phyloP scores from a whole-genome alignment of 441 rosid genomes.

The Gossypium lobatum region DNA sequence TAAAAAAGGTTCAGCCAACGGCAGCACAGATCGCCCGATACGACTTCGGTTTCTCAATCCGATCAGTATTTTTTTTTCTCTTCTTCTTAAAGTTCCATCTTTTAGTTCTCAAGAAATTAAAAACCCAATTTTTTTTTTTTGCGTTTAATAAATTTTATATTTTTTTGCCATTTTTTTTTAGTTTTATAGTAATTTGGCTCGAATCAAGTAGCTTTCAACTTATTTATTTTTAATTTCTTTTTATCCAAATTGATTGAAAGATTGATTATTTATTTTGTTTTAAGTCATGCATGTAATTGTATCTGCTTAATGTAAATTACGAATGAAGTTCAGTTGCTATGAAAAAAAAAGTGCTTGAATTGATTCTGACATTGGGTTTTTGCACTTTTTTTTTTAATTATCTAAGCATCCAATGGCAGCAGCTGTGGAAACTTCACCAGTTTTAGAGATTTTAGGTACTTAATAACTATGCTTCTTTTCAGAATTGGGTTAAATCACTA shows the following conservation, averaged over 20 bases:
- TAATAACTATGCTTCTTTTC: not conserved
- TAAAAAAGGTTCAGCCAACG: not conserved
- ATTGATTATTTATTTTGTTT: not conserved
- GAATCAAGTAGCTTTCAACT: not conserved
- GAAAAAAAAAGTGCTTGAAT: not conserved
- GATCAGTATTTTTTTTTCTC: not conserved
- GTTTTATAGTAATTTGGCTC: not conserved
- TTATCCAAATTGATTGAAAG: not conserved
- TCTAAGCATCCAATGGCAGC: constrained; percentile 14
- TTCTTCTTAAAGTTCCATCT: not conserved
- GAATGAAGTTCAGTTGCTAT: not conserved
- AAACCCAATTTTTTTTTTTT: not conserved
- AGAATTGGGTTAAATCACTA: not conserved
- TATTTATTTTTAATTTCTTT: not conserved
- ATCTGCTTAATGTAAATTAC: not conserved
- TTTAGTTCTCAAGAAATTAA: not conserved
- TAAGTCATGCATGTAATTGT: not conserved
- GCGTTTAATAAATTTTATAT: not conserved
- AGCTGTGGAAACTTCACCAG: constrained; percentile 35
- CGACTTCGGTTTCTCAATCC: not conserved
- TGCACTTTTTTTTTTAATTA: not conserved
- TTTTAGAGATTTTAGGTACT: constrained; percentile 67
- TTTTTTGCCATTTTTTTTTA: not conserved
- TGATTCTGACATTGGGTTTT: constrained; percentile 3
- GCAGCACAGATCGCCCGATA: not conserved